phyloP scores from a whole-genome alignment of 345 rosid genomes.

The Leavenworthia alabamica region DNA sequence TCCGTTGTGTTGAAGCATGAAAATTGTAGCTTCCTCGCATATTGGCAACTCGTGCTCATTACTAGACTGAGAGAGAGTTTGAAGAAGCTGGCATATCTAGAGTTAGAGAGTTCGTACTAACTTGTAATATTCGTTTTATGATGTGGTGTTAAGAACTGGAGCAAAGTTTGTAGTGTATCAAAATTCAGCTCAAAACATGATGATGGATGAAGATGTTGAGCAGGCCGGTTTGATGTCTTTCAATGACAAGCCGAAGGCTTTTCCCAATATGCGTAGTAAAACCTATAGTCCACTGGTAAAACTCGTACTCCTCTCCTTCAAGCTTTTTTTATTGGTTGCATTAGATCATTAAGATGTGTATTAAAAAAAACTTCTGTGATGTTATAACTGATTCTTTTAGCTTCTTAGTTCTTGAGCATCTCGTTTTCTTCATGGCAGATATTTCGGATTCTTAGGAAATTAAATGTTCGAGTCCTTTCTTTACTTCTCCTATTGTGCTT shows the following conservation, averaged over 20 bases:
- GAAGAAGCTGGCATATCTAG: neutral
- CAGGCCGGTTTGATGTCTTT: slow-evolving; percentile 46
- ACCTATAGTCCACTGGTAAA: slow-evolving; percentile 67
- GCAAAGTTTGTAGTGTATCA: neutral
- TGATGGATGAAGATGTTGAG: slow-evolving; percentile 71
- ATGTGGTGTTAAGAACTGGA: neutral
- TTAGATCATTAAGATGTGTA: no score
- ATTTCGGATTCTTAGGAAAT: slow-evolving; percentile 62
- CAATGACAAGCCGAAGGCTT: slow-evolving; percentile 58
- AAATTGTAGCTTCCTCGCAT: no score
- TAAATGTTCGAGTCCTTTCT: slow-evolving; percentile 69
- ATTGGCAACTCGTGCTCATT: no score
- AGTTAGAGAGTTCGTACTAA: neutral
- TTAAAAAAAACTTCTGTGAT: no score
- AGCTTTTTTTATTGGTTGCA: no score
- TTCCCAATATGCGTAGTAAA: slow-evolving; percentile 73
- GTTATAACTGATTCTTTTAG: no score
- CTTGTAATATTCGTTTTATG: neutral
- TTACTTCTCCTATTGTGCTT: slow-evolving; percentile 58
- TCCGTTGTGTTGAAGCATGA: no score
- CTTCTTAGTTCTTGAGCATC: neutral
- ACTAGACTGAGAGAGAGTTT: no score
- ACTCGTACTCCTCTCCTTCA: no score
- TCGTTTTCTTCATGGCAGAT: slow-evolving; percentile 39
- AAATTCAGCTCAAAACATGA: slow-evolving; percentile 41